These are phyloP conservation scores for Aleurites moluccanus DNA, from an alignment of 441 rosid genomes.

Conservation along the genomic window DNA sequence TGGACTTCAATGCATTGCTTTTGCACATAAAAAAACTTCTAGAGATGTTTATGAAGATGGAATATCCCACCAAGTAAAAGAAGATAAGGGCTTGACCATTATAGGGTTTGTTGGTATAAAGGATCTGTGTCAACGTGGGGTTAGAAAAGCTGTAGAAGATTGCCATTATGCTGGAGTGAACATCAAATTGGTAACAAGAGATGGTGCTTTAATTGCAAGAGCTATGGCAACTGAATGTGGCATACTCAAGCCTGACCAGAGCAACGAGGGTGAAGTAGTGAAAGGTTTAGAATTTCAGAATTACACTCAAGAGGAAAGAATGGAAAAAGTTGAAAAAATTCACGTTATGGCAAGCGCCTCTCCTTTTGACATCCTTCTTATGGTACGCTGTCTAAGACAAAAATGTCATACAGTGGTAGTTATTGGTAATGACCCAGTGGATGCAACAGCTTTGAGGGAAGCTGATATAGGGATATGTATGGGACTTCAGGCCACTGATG, in stretches of 20 bases:
- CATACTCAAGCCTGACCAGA: constrained; percentile 33
- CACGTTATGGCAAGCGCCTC: constrained; percentile 53
- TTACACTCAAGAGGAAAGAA: constrained; percentile 39
- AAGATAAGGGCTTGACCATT: constrained; percentile 33
- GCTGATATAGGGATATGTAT: constrained; percentile 53
- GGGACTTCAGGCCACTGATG: constrained; percentile 60
- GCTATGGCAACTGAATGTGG: constrained; percentile 49
- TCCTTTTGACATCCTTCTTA: constrained; percentile 49
- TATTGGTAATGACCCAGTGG: constrained; percentile 51
- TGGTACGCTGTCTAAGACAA: constrained; percentile 48
- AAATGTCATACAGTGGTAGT: constrained; percentile 52
- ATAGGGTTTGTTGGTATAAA: constrained; percentile 45
- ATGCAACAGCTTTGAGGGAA: constrained; percentile 54
- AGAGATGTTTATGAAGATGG: constrained; percentile 31
- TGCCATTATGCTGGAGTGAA: constrained; percentile 48
- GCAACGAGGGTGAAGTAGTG: constrained; percentile 20
- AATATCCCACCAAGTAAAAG: constrained; percentile 8
- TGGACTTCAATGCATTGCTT: constrained; percentile 49
- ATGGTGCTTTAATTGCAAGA: constrained; percentile 38
- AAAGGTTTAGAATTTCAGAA: constrained; percentile 36
- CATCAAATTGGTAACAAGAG: constrained; percentile 53
- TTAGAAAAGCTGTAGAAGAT: constrained; percentile 32
- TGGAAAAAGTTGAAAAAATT: constrained; percentile 46
- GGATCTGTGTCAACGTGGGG: constrained; percentile 45
- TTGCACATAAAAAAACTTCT: constrained; percentile 27